Conservation (phyloP, 2,329 filamentous ascomycete species). For the Phyllosticta paracitricarpa region DNA sequence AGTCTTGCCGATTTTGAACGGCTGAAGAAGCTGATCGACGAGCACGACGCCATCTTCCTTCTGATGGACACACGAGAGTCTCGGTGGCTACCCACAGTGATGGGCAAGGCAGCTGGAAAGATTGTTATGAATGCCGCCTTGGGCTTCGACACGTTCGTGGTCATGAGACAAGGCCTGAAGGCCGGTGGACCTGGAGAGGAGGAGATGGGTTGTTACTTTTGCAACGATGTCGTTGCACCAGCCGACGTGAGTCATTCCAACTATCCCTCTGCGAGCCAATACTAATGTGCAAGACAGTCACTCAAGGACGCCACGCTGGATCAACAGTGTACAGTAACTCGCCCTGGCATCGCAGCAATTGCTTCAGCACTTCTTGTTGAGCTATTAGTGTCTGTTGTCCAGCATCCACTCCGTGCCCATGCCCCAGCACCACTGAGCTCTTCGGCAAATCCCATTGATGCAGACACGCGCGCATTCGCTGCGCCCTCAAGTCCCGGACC, state of each 20-base stretch:
- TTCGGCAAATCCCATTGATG: slow-evolving; percentile 5
- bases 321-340: slow-evolving; percentile 95
- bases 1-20: slow-evolving; percentile 65
- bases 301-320: slow-evolving; percentile 92
- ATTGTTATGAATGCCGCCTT: slow-evolving; percentile 95
- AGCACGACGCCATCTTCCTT: slow-evolving; percentile 89
- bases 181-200: slow-evolving; percentile 37
- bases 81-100: slow-evolving; percentile 89
- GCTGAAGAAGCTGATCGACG: slow-evolving; percentile 63
- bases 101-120: slow-evolving; percentile 87
- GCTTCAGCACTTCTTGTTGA: slow-evolving; percentile 88
- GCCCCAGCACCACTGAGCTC: slow-evolving; percentile 21
- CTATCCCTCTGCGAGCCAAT: neutral
- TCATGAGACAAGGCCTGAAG: slow-evolving; percentile 85
- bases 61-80: slow-evolving; percentile 95
- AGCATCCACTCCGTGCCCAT: slow-evolving; percentile 45
- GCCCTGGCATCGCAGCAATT: slow-evolving; percentile 83
- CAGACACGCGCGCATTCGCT: neutral
- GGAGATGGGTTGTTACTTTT: slow-evolving; percentile 91
- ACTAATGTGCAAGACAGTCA: slow-evolving; percentile 47
- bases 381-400: slow-evolving; percentile 74
- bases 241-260: slow-evolving; percentile 59
- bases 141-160: slow-evolving; percentile 92
- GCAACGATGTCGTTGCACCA: slow-evolving; percentile 93
- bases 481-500: slow-evolving; percentile 2